Evolutionary conservation across 176 grass and related monocot genomes (phyloP).

Genomic region (Hordeum marinum): DNA sequence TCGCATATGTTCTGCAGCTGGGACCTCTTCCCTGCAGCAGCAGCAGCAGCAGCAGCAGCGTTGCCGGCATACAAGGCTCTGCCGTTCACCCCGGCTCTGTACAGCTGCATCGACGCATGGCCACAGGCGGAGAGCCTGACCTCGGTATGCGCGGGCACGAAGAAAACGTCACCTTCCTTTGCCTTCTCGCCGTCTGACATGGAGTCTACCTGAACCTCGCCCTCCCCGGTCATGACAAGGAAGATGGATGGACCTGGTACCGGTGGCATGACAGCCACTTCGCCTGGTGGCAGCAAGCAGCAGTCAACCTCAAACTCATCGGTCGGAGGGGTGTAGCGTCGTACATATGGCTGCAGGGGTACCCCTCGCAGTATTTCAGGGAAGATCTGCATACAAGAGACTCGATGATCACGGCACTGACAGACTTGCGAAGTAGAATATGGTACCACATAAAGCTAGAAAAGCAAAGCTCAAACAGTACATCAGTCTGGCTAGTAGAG

Average conservation of each 20-base stretch:
- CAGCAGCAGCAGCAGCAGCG: not conserved
- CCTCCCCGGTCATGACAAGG: conserved; percentile 51
- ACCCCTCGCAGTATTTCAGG: conserved; percentile 64
- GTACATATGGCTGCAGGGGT: conserved; percentile 40
- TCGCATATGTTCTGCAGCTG: conserved; percentile 12
- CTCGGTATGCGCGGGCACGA: conserved; percentile 55
- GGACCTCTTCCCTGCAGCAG: conserved; percentile 2
- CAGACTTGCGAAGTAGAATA: not conserved
- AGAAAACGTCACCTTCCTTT: conserved; percentile 65
- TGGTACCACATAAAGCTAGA: not conserved
- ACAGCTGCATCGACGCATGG: conserved; percentile 36
- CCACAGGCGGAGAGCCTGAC: conserved; percentile 42
- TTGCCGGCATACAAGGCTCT: conserved; percentile 39
- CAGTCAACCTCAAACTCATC: conserved; percentile 85
- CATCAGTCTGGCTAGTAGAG: not conserved
- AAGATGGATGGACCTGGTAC: conserved; percentile 80
- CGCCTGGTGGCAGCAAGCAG: conserved; percentile 34
- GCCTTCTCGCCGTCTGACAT: conserved; percentile 28
- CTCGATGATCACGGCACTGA: not conserved
- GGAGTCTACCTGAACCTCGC: conserved; percentile 34
- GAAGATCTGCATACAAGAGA: conserved; percentile 39
- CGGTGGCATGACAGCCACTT: conserved; percentile 41
- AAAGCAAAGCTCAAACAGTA: not conserved
- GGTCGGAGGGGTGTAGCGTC: conserved; percentile 76
- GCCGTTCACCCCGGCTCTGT: conserved; percentile 77